Base-by-base conservation (phyloP, 108 stramenopile species). In the Epithemia pelagica region DNA sequence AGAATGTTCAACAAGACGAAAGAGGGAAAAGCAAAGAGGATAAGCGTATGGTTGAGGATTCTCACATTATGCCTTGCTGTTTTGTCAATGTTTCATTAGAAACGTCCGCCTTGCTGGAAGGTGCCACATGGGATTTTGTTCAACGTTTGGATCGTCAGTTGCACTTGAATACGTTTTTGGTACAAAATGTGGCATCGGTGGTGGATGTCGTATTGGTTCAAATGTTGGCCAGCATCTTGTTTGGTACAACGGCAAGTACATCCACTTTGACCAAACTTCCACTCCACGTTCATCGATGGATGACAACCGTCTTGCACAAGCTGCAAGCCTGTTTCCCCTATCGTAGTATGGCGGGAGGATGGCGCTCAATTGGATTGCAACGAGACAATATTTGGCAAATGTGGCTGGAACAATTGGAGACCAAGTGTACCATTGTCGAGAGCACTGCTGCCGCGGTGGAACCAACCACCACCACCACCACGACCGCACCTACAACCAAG, bases 181-280 rank as follows among this genome's bases (percentile, higher is more conserved):
- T 58, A 2, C 55, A 64, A 2, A 51, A 29, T 2, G 15, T n/a
- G 1, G 32, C 64, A 1, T 72, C 67, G 54, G 69, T 72, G 27
- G 80, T 75, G 1, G 80, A 81, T 61, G 61, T 76, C 28, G 72
- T 67, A 33, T 65, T 71, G n/a, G 65, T 64, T 19, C 31, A 76
- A 25, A 67, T 69, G 73, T 56, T 72, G 62, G 73, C 70, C 30
- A 22, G n/a, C n/a, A n/a, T n/a, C n/a, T n/a, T n/a, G n/a, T n/a
- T n/a, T n/a, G 37, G 10, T 5, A 46, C 37, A 15, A 5, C 15
- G 10, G 10, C 5, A 46, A 46, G 37, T 15, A 15, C 59, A 2
- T 58, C 19, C 26, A 32, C 23, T 1, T 27, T 37, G 1, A 59
- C 24, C 15, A 30, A 22, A 18, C 67, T 68, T 32, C 67, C 70